A percentile compares a stretch with the other conserved stretches of the same genome.
Conservation (phyloP, 208 protist genomes). For the Trypanosoma melophagium region DNA sequence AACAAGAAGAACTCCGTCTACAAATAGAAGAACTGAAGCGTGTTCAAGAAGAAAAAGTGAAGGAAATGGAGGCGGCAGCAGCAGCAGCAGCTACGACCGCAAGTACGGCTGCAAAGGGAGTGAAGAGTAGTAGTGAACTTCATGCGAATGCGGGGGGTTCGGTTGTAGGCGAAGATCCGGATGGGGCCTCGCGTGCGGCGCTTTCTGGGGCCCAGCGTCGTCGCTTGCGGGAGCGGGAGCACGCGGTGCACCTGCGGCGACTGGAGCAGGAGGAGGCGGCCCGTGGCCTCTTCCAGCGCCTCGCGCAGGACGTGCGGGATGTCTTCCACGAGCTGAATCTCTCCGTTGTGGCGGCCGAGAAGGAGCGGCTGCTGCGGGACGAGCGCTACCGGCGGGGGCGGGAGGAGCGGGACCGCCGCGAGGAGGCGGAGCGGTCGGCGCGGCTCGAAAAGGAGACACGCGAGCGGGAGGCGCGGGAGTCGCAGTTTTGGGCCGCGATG, state of each 20-base stretch:
- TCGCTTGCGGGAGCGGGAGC: constrained; percentile 70
- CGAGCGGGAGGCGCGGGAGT: constrained; percentile 77
- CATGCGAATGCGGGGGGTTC: too few species aligned
- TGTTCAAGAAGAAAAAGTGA: constrained; percentile 31
- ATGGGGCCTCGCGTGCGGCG: constrained; percentile 1
- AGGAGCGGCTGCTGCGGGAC: constrained; percentile 90
- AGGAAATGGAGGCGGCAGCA: constrained; percentile 26
- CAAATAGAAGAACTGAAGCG: constrained; percentile 39
- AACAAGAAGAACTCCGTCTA: constrained; percentile 34
- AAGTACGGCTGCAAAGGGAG: background rate
- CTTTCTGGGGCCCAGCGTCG: constrained; percentile 53
- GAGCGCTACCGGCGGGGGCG: constrained; percentile 88
- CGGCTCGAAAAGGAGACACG: constrained; percentile 67
- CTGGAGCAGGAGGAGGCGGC: constrained; percentile 82
- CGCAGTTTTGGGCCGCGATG: constrained; percentile 61
- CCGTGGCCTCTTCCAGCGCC: constrained; percentile 75
- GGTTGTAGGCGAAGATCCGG: too few species aligned
- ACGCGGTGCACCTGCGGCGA: constrained; percentile 56
- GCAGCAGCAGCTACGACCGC: constrained; percentile 5
- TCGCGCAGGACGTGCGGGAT: constrained; percentile 87
- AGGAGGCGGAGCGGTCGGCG: constrained; percentile 61
- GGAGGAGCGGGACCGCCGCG: constrained; percentile 65
- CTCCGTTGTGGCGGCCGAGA: constrained; percentile 86
- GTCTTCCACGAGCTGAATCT: constrained; percentile 92
- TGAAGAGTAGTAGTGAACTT: background rate